phyloP scores from a whole-genome alignment of 1,139 yeast species.

The Magnusiomyces ingens region DNA sequence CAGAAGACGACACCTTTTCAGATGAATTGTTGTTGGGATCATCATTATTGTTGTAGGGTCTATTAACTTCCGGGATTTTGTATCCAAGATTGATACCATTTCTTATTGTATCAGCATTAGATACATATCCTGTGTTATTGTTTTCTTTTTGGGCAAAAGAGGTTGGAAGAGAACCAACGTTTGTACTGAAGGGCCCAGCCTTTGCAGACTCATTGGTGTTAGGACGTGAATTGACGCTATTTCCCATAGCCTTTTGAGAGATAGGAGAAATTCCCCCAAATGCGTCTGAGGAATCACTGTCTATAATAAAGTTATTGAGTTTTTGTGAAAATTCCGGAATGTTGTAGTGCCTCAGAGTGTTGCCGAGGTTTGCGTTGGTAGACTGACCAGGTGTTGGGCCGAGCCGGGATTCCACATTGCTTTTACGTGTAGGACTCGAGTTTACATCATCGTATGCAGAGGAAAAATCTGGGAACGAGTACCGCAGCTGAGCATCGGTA shows the following conservation, averaged over 20 bases:
- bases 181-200: background rate
- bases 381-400: background rate
- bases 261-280: background rate
- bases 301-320: no score
- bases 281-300: background rate
- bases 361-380: background rate
- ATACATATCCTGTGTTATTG: no score
- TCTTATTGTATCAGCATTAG: no score
- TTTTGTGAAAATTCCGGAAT: no score
- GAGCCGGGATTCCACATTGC: background rate
- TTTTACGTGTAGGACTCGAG: background rate
- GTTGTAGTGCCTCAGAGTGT: background rate
- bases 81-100: no score
- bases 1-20: no score
- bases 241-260: conserved; percentile 1
- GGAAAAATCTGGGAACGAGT: background rate
- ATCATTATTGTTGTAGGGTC: no score
- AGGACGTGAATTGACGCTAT: background rate
- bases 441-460: no score
- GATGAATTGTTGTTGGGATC: no score
- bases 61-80: no score
- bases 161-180: background rate
- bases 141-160: no score
- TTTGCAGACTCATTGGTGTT: background rate
- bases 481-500: background rate